A percentile compares a stretch with the other conserved stretches of the same genome.
Evolutionary conservation across 108 stramenopile species (phyloP).

Genomic region (Discostella stelligeroides): DNA sequence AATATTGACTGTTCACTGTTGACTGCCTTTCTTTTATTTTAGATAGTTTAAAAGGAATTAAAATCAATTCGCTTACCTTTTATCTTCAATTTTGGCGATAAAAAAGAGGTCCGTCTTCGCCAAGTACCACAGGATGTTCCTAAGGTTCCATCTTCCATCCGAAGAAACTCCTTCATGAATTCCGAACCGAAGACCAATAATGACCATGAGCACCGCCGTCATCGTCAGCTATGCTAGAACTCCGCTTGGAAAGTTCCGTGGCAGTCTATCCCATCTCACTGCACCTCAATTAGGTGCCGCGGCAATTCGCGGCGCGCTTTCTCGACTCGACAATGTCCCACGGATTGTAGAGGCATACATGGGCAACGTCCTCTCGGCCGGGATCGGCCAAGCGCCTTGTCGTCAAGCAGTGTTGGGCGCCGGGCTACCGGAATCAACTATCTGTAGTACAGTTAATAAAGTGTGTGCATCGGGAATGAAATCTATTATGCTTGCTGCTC

Average conservation of each 20-base stretch:
- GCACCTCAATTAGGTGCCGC: slow-evolving; percentile 87
- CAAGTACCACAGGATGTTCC: too few relatives aligned
- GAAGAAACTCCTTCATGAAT: too few relatives aligned
- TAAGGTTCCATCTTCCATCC: background rate
- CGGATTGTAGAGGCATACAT: slow-evolving; percentile 88
- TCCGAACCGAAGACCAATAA: background rate
- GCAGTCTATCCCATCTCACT: slow-evolving; percentile 75
- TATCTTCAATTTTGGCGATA: too few relatives aligned
- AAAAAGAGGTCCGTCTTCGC: too few relatives aligned
- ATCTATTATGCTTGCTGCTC: slow-evolving; percentile 79
- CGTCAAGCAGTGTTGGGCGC: slow-evolving; percentile 76
- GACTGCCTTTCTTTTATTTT: too few relatives aligned
- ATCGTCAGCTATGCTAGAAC: slow-evolving; percentile 92
- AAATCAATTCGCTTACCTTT: too few relatives aligned
- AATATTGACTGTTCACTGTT: too few relatives aligned
- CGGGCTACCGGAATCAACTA: slow-evolving; percentile 58
- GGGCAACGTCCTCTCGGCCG: slow-evolving; percentile 96
- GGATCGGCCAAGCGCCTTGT: slow-evolving; percentile 96
- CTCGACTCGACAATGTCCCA: slow-evolving; percentile 55
- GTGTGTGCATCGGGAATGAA: slow-evolving; percentile 99
- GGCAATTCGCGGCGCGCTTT: slow-evolving; percentile 76
- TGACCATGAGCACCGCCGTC: slow-evolving; percentile 56
- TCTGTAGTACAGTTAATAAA: slow-evolving; percentile 90
- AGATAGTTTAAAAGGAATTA: too few relatives aligned
- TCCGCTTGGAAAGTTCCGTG: slow-evolving; percentile 91